phyloP scores from a whole-genome alignment of 192 early-diverging fungal genomes.

The Entrophospora sp. region DNA sequence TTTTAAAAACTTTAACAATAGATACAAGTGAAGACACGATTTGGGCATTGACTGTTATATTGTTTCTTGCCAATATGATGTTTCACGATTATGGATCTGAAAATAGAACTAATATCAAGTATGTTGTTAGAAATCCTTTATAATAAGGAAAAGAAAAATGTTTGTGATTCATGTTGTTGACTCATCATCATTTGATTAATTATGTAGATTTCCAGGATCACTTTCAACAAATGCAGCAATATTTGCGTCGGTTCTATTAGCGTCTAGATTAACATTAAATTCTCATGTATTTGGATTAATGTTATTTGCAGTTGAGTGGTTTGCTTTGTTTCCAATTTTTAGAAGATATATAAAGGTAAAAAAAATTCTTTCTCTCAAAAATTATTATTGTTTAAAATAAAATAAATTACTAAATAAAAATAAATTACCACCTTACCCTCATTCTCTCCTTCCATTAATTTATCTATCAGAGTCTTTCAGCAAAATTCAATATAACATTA shows the following conservation, averaged over 20 bases:
- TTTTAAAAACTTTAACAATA: conserved; percentile 83
- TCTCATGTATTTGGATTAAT: conserved; percentile 82
- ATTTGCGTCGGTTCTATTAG: conserved; percentile 86
- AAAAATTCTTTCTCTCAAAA: background rate
- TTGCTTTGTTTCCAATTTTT: conserved; percentile 92
- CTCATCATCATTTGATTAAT: conserved; percentile 10
- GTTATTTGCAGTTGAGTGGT: conserved; percentile 81
- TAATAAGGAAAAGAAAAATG: no score
- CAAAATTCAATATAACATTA: conserved; percentile 39
- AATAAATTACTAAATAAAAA: no score
- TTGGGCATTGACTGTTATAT: conserved; percentile 78
- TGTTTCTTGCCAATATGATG: conserved; percentile 78
- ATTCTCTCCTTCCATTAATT: background rate
- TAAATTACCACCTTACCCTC: background rate
- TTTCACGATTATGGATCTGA: conserved; percentile 81
- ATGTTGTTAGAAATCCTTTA: no score
- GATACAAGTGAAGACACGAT: conserved; percentile 88
- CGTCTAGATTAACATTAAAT: conserved; percentile 76
- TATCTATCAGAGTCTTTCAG: conserved; percentile 27
- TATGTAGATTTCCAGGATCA: conserved; percentile 73
- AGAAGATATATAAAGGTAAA: conserved; percentile 66
- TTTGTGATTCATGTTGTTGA: no score
- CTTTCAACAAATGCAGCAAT: conserved; percentile 96
- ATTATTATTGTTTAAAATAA: no score
- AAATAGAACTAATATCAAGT: conserved; percentile 43